phyloP scores from a whole-genome alignment of 495 filamentous ascomycete genomes.

The Cercophora samala region DNA sequence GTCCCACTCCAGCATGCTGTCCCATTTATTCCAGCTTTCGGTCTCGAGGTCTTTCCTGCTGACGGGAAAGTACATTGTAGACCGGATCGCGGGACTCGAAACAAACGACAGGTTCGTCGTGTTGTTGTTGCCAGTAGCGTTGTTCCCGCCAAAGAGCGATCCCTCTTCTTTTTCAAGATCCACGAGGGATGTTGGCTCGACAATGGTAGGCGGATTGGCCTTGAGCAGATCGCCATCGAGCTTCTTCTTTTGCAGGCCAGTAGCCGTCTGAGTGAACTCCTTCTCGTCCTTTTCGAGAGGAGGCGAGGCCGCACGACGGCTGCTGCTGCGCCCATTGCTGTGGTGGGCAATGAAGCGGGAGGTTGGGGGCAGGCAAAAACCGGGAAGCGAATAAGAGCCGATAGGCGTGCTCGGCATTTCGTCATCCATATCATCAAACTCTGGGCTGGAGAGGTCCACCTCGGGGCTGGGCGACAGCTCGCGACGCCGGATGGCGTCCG shows the following conservation, averaged over 20 bases:
- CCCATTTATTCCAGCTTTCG: constrained; percentile 51
- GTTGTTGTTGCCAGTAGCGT: constrained; percentile 27
- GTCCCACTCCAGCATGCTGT: constrained; percentile 60
- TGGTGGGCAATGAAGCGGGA: constrained; percentile 41
- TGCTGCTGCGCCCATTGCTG: constrained; percentile 43
- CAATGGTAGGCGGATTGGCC: constrained; percentile 38
- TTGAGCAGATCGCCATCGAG: constrained; percentile 48
- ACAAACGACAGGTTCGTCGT: constrained; percentile 34
- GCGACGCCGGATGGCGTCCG: constrained; percentile 59
- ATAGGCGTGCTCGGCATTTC: constrained; percentile 55
- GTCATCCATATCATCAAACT: constrained; percentile 73
- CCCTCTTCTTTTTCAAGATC: constrained; percentile 49
- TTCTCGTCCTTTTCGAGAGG: constrained; percentile 92
- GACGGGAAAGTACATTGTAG: constrained; percentile 41
- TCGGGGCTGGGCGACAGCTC: constrained; percentile 86
- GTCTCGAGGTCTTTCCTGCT: constrained; percentile 51
- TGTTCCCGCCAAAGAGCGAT: constrained; percentile 48
- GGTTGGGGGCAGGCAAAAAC: constrained; percentile 26
- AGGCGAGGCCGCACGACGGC: constrained; percentile 70
- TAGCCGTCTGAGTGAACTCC: constrained; percentile 93
- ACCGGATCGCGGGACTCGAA: constrained; percentile 45
- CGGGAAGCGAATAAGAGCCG: constrained; percentile 56
- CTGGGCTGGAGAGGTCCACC: constrained; percentile 82
- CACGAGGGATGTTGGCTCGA: constrained; percentile 28
- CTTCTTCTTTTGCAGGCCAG: constrained; percentile 75